Evolutionary conservation across 208 protist species (phyloP).

Genomic region (Acanthamoeba triangularis): DNA sequence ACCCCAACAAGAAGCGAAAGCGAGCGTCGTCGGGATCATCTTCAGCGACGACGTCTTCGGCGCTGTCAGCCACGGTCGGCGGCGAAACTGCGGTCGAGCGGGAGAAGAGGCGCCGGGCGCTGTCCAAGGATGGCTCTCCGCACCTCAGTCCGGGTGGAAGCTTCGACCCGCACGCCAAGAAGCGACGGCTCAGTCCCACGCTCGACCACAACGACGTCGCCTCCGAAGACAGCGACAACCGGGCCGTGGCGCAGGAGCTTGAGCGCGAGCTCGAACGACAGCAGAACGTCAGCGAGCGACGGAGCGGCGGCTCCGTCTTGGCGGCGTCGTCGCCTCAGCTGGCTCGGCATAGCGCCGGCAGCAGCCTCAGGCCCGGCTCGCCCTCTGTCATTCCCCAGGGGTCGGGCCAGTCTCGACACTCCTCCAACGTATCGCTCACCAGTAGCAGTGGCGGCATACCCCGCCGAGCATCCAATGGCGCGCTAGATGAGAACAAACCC

Average conservation of each 20-base stretch:
- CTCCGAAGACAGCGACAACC: not conserved
- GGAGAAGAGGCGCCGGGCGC: not conserved
- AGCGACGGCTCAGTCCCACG: not conserved
- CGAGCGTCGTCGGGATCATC: not conserved
- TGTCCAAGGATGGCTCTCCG: not conserved
- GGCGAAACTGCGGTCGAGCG: not conserved
- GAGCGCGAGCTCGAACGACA: not conserved
- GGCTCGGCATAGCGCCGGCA: not conserved
- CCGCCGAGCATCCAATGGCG: constrained; percentile 21
- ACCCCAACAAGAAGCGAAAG: constrained; percentile 46
- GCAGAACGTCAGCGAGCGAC: no score
- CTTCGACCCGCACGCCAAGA: not conserved
- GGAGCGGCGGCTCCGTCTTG: not conserved
- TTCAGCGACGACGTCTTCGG: not conserved
- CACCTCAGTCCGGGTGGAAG: not conserved
- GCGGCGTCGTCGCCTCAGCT: not conserved
- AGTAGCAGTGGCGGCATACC: constrained; percentile 24
- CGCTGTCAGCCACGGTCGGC: not conserved
- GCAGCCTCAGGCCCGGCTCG: no score
- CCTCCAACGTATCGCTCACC: not conserved
- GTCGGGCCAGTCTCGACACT: no score
- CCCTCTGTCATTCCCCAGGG: no score
- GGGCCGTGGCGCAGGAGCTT: no score
- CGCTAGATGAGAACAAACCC: not conserved
- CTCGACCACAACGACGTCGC: not conserved